Base-by-base conservation (phyloP, 2,329 filamentous ascomycete species). In the Achaetomium macrosporum region DNA sequence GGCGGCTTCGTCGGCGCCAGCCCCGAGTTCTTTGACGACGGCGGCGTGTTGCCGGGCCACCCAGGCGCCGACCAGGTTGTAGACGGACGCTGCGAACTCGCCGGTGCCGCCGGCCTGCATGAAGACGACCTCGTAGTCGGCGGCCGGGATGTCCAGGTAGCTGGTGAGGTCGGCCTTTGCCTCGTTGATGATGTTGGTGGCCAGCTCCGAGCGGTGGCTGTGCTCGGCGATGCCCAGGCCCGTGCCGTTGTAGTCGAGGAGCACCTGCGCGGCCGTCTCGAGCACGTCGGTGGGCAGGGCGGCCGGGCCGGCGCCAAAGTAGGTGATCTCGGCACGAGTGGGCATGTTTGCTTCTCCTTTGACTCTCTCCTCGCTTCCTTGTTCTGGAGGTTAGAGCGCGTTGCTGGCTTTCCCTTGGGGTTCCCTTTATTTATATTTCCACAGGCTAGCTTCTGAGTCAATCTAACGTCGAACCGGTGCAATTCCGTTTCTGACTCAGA, bases 271-370 rank as follows among this genome's bases (percentile, higher is more conserved):
- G 47, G 89, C 90, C 42, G 76, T 77, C 69, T 93, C 83, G 46
- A 96, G 81, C 19, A 96, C 88, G 4, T 81, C 72, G 12, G 88
- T 95, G 20, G 91, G 91, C 16, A 97, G 78, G 31, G 83, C 76
- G n/a, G 92, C 90, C 45, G 92, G 92, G 58, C 92, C 92, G 49
- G 92, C 91, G 57, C 91, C 90, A 63, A 95, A 96, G 72, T 95
- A 93, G 60, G 84, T 80, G 67, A 93, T 81, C 59, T 92, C 85
- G 62, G 82, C 76, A 70, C 89, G 78, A 59, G 81, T 74, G 64
- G 86, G 84, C 88, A 92, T 89, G n/a, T 45, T 54, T 54, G 5
- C 11, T 41, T 4, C 19, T 39, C 9, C 25, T 35, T 30, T 42
- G 19, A 31, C 13, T 43, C 36, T 49, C 8, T 46, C 16, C 12